phyloP scores from a whole-genome alignment of 805 yeast species.

The Cyberlindnera japonica region DNA sequence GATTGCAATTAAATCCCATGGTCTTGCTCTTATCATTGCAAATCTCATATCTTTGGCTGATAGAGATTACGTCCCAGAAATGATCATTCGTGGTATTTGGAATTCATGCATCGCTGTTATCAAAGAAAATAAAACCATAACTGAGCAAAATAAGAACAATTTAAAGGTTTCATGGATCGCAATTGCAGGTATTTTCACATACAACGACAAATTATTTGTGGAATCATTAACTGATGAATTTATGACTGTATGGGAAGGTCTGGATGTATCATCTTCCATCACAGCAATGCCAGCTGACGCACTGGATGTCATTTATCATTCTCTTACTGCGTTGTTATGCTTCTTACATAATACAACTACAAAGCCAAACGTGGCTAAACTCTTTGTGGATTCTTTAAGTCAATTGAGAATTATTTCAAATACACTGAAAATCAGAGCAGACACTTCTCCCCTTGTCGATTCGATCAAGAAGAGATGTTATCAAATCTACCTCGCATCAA shows the following conservation, averaged over 20 bases:
- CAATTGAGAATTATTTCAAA: conserved; percentile 13
- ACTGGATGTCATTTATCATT: conserved; percentile 53
- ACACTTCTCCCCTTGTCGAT: conserved; percentile 12
- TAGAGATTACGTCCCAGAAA: conserved; percentile 42
- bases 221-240: conserved; percentile 56
- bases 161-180: conserved; percentile 56
- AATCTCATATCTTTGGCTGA: conserved; percentile 33
- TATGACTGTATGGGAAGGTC: conserved; percentile 58
- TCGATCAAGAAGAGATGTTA: conserved; percentile 41
- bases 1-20: conserved; percentile 33
- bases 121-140: conserved; percentile 35
- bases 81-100: conserved; percentile 41
- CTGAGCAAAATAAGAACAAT: conserved; percentile 32
- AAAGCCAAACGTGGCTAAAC: conserved; percentile 42
- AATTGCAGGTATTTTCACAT: conserved; percentile 59
- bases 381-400: conserved; percentile 38
- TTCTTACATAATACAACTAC: conserved; percentile 42
- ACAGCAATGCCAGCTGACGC: conserved; percentile 22
- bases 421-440: conserved; percentile 9
- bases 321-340: conserved; percentile 53
- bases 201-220: conserved; percentile 49
- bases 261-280: conserved; percentile 23
- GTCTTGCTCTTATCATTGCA: conserved; percentile 37
- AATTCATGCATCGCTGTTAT: conserved; percentile 35
- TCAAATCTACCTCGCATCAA: conserved; percentile 40